phyloP scores from a whole-genome alignment of 257 asterid genomes.

The Solanum gracilifrons region DNA sequence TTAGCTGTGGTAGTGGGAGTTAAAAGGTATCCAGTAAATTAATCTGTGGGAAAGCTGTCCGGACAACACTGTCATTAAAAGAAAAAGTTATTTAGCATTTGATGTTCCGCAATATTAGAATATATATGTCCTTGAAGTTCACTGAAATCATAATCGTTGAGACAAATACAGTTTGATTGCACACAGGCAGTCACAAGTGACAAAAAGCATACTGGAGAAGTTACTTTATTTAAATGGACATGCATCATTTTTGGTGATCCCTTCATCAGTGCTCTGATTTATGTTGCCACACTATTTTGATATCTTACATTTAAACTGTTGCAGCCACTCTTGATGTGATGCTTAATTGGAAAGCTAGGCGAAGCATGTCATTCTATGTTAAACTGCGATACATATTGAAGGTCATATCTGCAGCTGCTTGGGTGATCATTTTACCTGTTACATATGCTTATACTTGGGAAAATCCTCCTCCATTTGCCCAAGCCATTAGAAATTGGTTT shows the following conservation, averaged over 20 bases:
- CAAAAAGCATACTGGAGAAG: not conserved
- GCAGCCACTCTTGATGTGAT: constrained; percentile 90
- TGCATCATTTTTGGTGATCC: not conserved
- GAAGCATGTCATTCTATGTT: constrained; percentile 85
- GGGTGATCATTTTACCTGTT: constrained; percentile 92
- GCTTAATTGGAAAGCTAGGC: constrained; percentile 83
- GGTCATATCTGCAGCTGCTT: constrained; percentile 82
- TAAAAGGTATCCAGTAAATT: not conserved
- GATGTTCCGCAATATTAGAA: not conserved
- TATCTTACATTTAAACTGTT: not conserved
- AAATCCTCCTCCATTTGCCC: constrained; percentile 88
- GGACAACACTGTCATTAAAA: not conserved
- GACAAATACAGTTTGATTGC: not conserved
- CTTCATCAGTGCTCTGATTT: not conserved
- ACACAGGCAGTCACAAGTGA: not conserved
- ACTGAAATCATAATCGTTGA: not conserved
- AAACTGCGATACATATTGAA: constrained; percentile 80
- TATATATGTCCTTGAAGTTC: not conserved
- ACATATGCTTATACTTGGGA: constrained; percentile 93
- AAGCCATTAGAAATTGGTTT: constrained; percentile 80
- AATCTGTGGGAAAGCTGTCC: not conserved
- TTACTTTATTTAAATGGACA: not conserved
- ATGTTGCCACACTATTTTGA: not conserved
- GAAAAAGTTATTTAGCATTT: not conserved
- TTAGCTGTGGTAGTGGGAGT: not conserved